Base-by-base conservation (phyloP, 441 rosid species). In the Brassica hybrid region DNA sequence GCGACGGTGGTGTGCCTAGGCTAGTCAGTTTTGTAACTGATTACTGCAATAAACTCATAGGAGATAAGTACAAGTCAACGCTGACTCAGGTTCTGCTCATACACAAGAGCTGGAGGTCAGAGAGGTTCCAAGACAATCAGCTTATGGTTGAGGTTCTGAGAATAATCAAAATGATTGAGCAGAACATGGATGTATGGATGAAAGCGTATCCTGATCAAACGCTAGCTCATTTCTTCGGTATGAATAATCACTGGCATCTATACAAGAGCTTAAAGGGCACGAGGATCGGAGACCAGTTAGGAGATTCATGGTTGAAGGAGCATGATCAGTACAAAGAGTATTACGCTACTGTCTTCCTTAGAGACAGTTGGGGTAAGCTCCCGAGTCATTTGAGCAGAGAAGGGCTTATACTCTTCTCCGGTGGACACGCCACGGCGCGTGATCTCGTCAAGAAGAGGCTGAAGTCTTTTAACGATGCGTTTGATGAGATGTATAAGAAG, bases 381-480 rank as follows among this genome's bases (percentile, higher is more conserved):
- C 97, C 97, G 0, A 85, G 84, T 69, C 95, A 93, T 70, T 85
- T 96, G 80, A 96, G 99, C 77, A 71, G 98, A 69, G 99, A 96
- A 85, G 98, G 99, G 43, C 89, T 96, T 36, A 92, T 96, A 76
- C 83, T 90, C 41, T 93, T 96, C 88, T 96, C 99, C 1, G 99
- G 98, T 23, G 97, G 99, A 56, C 97, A 97, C 71, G 98, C 97
- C 45, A 93, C 97, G 73, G 98, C 99, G 65, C 99, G 99, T 67
- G 98, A 96, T 84, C 98, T 96, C 70, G 99, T 96, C 72, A 96
- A 96, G 89, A 91, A 90, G 87, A 87, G 97, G 79, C 75, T 96
- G 59, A 93, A 91, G 76, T 82, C 85, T 12, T 96, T 96, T 79
- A 96, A 96, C 17, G 99, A 92, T 67, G 97, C 94, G 9, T 88